Conservation (phyloP, 768 basidiomycete species). For the Tylopilus intermedius region DNA sequence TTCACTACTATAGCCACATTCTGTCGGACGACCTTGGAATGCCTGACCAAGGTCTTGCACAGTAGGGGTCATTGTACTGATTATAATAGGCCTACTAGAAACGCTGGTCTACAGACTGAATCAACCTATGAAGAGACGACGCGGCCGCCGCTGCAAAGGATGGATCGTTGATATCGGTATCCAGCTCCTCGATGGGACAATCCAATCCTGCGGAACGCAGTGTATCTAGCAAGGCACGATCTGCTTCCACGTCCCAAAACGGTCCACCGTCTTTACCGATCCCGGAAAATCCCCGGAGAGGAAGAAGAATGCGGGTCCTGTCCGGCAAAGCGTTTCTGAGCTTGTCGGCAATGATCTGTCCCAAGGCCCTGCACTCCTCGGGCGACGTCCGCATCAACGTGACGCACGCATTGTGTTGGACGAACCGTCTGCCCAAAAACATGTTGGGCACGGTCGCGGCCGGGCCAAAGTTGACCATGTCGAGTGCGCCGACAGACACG, state of each 20-base stretch:
- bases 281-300: slow-evolving; percentile 23
- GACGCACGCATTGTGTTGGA: slow-evolving; percentile 26
- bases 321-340: slow-evolving; percentile 11
- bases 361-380: slow-evolving; percentile 22
- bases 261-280: slow-evolving; percentile 20
- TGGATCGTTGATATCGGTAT: slow-evolving; percentile 25
- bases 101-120: slow-evolving; percentile 5
- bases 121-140: slow-evolving; percentile 17
- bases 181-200: slow-evolving; percentile 21
- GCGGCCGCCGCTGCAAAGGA: slow-evolving; percentile 17
- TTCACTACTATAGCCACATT: slow-evolving; percentile 10
- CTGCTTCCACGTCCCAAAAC: slow-evolving; percentile 25
- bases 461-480: slow-evolving; percentile 33
- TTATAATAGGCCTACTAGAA: background rate
- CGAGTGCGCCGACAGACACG: slow-evolving; percentile 30
- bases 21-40: slow-evolving; percentile 3
- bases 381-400: slow-evolving; percentile 30
- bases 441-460: slow-evolving; percentile 18
- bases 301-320: slow-evolving; percentile 23
- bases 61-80: background rate
- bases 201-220: slow-evolving; percentile 13
- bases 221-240: slow-evolving; percentile 17
- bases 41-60: background rate
- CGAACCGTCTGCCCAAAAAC: slow-evolving; percentile 16
- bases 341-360: slow-evolving; percentile 19